Conservation (phyloP, 176 grass and related monocot species). For the Ananas comosus region DNA sequence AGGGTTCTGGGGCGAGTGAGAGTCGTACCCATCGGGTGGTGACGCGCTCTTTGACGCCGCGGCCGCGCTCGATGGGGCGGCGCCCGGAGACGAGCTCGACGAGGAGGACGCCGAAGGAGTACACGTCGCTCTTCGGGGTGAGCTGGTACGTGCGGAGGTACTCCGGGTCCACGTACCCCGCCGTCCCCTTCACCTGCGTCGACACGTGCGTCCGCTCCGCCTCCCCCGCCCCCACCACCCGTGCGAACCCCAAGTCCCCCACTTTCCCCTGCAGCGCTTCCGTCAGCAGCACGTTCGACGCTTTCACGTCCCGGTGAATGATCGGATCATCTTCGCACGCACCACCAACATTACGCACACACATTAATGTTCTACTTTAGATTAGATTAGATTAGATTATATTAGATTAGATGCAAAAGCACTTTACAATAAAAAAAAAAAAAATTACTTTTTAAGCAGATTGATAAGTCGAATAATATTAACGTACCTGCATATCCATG, state of each 20-base stretch:
- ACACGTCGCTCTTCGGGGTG: constrained; percentile 88
- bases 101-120: constrained; percentile 94
- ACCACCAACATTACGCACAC: no score
- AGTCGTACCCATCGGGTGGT: constrained; percentile 70
- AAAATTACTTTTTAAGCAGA: neutral
- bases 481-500: constrained; percentile 68
- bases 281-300: constrained; percentile 84
- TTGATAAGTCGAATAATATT: no score
- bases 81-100: constrained; percentile 78
- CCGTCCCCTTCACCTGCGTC: constrained; percentile 84
- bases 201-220: constrained; percentile 69
- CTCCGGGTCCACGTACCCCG: constrained; percentile 83
- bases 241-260: constrained; percentile 71
- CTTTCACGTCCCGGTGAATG: constrained; percentile 91
- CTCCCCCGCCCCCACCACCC: constrained; percentile 40
- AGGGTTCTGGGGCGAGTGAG: no score
- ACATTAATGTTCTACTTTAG: no score
- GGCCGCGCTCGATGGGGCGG: constrained; percentile 57
- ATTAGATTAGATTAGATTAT: no score
- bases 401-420: constrained; percentile 3
- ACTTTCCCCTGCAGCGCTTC: constrained; percentile 70
- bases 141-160: constrained; percentile 81
- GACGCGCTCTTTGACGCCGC: constrained; percentile 52
- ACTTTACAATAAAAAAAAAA: neutral
- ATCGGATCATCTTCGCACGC: constrained; percentile 62